phyloP scores from a whole-genome alignment of 1,139 yeast genomes.

The Zygosaccharomyces pseudobailii region DNA sequence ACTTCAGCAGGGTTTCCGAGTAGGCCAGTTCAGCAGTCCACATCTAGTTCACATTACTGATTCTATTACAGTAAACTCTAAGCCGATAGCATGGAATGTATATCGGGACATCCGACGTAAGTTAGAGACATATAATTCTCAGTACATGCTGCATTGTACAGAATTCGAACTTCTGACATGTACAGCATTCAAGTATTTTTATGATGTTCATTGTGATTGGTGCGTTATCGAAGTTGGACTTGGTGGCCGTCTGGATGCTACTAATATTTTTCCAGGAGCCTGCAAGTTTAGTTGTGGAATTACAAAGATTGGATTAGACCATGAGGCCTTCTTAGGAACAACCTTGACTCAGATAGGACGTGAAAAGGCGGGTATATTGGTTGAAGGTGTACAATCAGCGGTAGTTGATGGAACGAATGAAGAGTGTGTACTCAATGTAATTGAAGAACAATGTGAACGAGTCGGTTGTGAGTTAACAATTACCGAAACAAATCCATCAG shows the following conservation, averaged over 20 bases:
- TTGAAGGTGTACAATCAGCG: conserved; percentile 49
- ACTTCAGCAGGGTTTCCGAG: conserved; percentile 40
- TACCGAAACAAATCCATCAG: conserved; percentile 20
- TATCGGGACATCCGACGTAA: conserved; percentile 44
- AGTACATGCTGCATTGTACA: conserved; percentile 56
- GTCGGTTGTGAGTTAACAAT: conserved; percentile 30
- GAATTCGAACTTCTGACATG: conserved; percentile 85
- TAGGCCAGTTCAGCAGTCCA: conserved; percentile 86
- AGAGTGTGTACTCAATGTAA: conserved; percentile 43
- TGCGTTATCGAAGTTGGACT: conserved; percentile 88
- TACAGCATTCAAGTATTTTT: conserved; percentile 73
- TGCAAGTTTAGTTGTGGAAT: conserved; percentile 62
- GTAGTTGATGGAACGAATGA: conserved; percentile 71
- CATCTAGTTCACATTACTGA: conserved; percentile 72
- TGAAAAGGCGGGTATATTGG: conserved; percentile 84
- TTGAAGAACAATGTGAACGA: conserved; percentile 28
- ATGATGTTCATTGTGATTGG: conserved; percentile 51
- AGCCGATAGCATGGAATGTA: conserved; percentile 44
- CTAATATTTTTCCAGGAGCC: conserved; percentile 53
- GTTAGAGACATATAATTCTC: conserved; percentile 35
- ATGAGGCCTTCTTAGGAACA: conserved; percentile 67
- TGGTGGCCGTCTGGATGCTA: conserved; percentile 86
- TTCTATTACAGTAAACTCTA: conserved; percentile 62
- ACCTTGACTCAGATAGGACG: conserved; percentile 59
- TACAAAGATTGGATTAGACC: conserved; percentile 82